These are phyloP conservation scores for Strigomonas culicis DNA, from an alignment of 208 protist genomes.

Conservation along the genomic window DNA sequence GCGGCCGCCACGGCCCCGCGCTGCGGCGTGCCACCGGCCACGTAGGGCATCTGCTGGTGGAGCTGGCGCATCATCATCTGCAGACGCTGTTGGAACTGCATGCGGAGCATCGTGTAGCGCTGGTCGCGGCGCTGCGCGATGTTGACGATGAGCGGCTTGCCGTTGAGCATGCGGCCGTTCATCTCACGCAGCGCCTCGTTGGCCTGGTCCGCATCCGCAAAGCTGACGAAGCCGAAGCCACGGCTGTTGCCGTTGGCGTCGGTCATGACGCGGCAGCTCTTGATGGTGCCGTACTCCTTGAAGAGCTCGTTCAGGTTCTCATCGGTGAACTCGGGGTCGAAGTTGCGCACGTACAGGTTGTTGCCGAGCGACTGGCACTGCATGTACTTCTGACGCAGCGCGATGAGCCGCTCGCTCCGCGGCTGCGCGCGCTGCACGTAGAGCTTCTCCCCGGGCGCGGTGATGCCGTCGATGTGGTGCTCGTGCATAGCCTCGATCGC, in stretches of 20 bases:
- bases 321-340: constrained; percentile 96
- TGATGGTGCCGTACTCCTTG: constrained; percentile 97
- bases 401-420: constrained; percentile 86
- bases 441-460: constrained; percentile 67
- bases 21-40: constrained; percentile 25
- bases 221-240: constrained; percentile 99
- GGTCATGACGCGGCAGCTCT: constrained; percentile 97
- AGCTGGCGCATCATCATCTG: constrained; percentile 85
- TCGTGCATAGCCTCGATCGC: constrained; percentile 91
- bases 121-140: constrained; percentile 97
- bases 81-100: constrained; percentile 92
- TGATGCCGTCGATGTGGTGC: constrained; percentile 82
- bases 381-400: constrained; percentile 88
- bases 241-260: constrained; percentile 92
- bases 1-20: constrained; percentile 26
- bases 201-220: constrained; percentile 97
- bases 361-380: constrained; percentile 90
- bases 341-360: constrained; percentile 99
- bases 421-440: constrained; percentile 89
- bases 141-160: constrained; percentile 97
- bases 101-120: constrained; percentile 93
- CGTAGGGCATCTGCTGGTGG: constrained; percentile 41
- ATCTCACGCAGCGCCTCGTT: constrained; percentile 97
- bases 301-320: constrained; percentile 98
- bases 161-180: constrained; percentile 96